Evolutionary conservation across 805 yeast species (phyloP), one percentile per base, ranked within the genome.

Genomic region (Candida suzukii): DNA sequence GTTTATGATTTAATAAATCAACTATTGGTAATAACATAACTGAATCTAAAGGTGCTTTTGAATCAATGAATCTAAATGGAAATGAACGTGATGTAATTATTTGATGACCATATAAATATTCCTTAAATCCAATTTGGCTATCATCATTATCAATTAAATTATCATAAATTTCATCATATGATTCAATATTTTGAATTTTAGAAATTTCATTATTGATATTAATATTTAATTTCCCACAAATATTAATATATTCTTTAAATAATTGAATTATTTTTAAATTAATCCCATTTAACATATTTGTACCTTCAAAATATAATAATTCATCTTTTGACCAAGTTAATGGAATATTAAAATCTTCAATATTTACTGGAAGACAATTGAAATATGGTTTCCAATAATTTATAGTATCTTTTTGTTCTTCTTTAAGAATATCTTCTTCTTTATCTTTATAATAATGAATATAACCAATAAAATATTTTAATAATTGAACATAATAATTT

Each of bases 41-140:
- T 12, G 56, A 47, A 36, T 48, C 43, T 18, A 83, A 60, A 19
- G 90, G 63, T 68, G 88, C 78, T 11, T 48, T 41, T 8, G 46
- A 32, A 2, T 54, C 47, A 10, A 78, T 49, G 4, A 88, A 56
- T 37, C 83, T 64, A 38, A 74, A 73, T 2, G 96, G 96, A 53
- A 90, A 90, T 0, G 93, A 80, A 46, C 97, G 70, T 1, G 96
- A 84, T 7, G 82, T 76, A 43, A 86, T 65, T 17, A 86, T 83
- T 38, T 75, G 63, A 41, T 76, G 71, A 0, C 93, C 80, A 95
- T 96, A 90, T 3, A 84, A 51, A 55, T 76, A 88, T 24, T 75
- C 74, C 0, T 78, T 66, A 52, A 83, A 83, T 1, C 43, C 17
- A 26, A 26, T 26, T n/a, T 17, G 39, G 20, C 38, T 37, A 21